Evolutionary conservation across 495 filamentous ascomycete species (phyloP), one percentile per base, ranked within the genome.

Genomic region (Jackrogersella minutella): DNA sequence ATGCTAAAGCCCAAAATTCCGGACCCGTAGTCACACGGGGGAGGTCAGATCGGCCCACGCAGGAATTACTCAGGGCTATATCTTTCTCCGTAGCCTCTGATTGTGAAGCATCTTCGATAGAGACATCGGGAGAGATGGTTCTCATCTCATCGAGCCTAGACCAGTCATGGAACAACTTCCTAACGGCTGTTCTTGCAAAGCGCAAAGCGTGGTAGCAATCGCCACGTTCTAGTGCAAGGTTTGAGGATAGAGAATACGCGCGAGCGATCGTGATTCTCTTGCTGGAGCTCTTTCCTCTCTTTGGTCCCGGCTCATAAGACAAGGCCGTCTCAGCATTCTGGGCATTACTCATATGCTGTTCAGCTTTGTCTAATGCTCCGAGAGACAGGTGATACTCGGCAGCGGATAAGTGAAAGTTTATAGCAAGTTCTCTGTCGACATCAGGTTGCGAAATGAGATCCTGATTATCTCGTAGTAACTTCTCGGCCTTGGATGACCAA

Each of bases 1-100:
- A 83, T 34, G 96, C 86, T 5, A 97, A 79, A 16, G 85, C 80
- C 95, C 95, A 99, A 63, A 95, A 93, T 10, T 84, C 83, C 0
- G 92, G 86, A 1, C 90, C 89, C 13, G 81, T 81, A 14, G 52
- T 64, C 11, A 43, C 31, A 24, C 64, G 58, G 37, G 58, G 17
- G 19, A 50, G 14, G 1, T 70, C 66, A 10, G 59, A 10, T 13
- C 67, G 59, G 5, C 57, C 58, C 19, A 70, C 34, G 21, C 78
- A 74, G 33, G 76, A 71, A 51, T 22, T 64, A 10, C 55, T 62
- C 4, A 73, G 28, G 33, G 62, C 69, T 11, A 59, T 68, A 31
- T 73, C 68, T 14, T 58, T 68, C 43, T 69, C 73, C 43, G 71
- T 81, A 16, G 74, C 34, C n/a, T 76, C 79, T 31, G 68, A 72